These are phyloP conservation scores for Diaporthe ampelina DNA, from an alignment of 2,329 filamentous ascomycete species.

Conservation along the genomic window DNA sequence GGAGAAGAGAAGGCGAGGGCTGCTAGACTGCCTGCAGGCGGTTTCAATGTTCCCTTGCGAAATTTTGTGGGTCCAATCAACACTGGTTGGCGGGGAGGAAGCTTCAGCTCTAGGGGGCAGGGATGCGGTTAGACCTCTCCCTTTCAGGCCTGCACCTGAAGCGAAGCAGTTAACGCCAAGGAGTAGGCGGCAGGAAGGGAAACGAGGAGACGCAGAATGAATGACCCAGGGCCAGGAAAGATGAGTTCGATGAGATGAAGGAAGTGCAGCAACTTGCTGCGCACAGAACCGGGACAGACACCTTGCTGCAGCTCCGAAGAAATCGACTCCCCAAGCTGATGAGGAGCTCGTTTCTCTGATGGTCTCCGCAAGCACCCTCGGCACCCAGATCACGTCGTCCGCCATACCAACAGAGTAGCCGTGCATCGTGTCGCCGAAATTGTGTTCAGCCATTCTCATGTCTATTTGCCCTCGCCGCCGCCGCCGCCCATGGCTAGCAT, in stretches of 20 bases:
- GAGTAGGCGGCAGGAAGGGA: background rate
- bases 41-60: constrained; percentile 35
- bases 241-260: background rate
- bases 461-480: constrained; percentile 65
- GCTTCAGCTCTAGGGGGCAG: constrained; percentile 33
- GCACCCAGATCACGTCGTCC: background rate
- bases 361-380: background rate
- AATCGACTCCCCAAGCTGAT: background rate
- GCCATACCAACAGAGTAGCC: background rate
- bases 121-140: constrained; percentile 17
- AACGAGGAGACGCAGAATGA: constrained; percentile 3
- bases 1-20: constrained; percentile 19
- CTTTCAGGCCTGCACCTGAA: constrained; percentile 16
- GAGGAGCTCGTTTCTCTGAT: background rate
- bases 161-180: background rate
- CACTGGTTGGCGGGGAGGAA: constrained; percentile 37
- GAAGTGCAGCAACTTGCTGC: constrained; percentile 12
- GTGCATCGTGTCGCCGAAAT: background rate
- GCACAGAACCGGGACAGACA: background rate
- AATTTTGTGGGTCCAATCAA: constrained; percentile 38
- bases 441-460: constrained; percentile 22
- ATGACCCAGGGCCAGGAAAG: background rate
- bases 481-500: constrained; percentile 68
- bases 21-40: constrained; percentile 32
- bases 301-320: background rate